Evolutionary conservation across 2,329 filamentous ascomycete genomes (phyloP), one percentile per base, ranked within the genome.

Genomic region (Talaromyces funiculosus): DNA sequence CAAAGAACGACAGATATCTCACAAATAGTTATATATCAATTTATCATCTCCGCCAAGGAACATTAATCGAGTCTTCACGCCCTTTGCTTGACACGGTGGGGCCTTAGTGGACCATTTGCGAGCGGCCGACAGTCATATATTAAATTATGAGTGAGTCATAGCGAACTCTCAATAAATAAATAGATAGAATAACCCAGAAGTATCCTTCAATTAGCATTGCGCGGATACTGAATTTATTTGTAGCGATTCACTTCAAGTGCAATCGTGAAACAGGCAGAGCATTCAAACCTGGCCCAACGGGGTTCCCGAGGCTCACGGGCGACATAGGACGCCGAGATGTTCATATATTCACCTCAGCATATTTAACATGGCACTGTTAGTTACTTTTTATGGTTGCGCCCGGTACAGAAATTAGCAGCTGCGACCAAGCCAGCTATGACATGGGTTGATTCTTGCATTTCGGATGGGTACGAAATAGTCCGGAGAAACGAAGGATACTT

Each of bases 31-130:
- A 26, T 18, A n/a, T 38, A 33, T 20, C 26, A 26, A 45, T 45
- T 45, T 26, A n/a, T 29, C 22, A 20, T 51, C n/a, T 35, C 18
- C n/a, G 2, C 29, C 16, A 26, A 5, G 24, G 24, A 29, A 10
- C n/a, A 31, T 38, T 38, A 31, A 20, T 35, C 26, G 7, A 31
- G 8, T 49, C 22, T 29, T 38, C 42, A 42, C 56, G 56, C 56
- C 56, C 56, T 58, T 51, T 26, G 16, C 14, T 24, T 47, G 56
- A 51, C 56, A 58, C 7, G 18, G 55, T 38, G 55, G 55, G 55
- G 55, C 54, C 12, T 45, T 20, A n/a, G 47, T 33, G 26, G 47
- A 31, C 26, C 26, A 33, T 35, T 14, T 14, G n/a, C 47, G 24
- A 29, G 14, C 4, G 26, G 10, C 26, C n/a, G n/a, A 14, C 45